Evolutionary conservation across 106 monocot species (phyloP).

Genomic region (Apostasia ramifera): DNA sequence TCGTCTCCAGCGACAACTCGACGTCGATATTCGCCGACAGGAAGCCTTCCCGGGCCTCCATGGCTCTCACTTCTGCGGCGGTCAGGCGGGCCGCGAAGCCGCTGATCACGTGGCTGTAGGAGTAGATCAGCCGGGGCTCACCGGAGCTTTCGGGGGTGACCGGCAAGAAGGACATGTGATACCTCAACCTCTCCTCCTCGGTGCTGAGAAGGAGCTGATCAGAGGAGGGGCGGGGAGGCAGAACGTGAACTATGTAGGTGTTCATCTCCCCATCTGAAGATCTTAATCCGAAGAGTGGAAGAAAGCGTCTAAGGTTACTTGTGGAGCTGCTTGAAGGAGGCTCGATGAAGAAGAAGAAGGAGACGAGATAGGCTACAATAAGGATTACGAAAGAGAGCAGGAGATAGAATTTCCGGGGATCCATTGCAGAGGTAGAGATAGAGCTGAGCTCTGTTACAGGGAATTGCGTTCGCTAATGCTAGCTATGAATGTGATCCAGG

Average conservation of each 20-base stretch:
- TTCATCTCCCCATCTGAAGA: not conserved
- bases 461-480: no score
- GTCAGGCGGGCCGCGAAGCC: constrained; percentile 33
- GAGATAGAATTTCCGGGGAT: no score
- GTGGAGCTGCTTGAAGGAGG: no score
- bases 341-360: no score
- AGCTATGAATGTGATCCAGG: no score
- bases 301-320: no score
- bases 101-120: constrained; percentile 17
- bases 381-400: no score
- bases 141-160: not conserved
- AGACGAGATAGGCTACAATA: no score
- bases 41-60: constrained; percentile 19
- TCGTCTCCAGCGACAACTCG: constrained; percentile 11
- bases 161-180: constrained; percentile 26
- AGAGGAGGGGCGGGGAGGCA: no score
- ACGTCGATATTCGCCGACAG: not conserved
- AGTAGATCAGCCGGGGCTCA: constrained; percentile 14
- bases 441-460: no score
- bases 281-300: no score
- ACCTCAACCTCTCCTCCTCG: constrained; percentile 13
- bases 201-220: not conserved
- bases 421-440: no score
- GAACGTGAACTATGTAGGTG: constrained; percentile 7
- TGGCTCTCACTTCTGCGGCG: constrained; percentile 6